These are phyloP conservation scores for Diaporthe sp. DNA, from an alignment of 2,329 filamentous ascomycete species.

Conservation along the genomic window DNA sequence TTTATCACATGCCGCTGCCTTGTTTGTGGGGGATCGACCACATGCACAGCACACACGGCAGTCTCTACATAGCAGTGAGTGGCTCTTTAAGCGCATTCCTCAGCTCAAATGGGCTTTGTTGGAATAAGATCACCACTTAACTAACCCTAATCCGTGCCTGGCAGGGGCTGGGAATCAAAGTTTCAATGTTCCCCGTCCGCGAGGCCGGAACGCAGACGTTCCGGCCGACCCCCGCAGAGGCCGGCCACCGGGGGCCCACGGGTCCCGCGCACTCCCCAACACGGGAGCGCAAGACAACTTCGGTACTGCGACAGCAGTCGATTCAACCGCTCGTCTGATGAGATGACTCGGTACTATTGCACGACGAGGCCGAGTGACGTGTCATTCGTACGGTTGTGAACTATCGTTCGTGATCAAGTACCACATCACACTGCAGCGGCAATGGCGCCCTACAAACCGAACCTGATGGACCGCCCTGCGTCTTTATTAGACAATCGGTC, in stretches of 20 bases:
- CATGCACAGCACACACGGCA: no score
- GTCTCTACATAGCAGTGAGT: not conserved
- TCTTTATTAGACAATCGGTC: not conserved
- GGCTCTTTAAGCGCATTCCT: not conserved
- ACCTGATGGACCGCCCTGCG: not conserved
- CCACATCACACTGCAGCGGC: not conserved
- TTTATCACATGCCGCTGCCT: not conserved
- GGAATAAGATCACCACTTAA: not conserved
- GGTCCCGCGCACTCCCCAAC: constrained; percentile 16
- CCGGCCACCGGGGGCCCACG: constrained; percentile 17
- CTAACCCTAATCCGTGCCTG: not conserved
- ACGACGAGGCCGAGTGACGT: not conserved
- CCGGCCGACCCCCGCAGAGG: constrained; percentile 35
- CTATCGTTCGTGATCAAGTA: not conserved
- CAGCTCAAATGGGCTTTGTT: not conserved
- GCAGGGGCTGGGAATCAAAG: not conserved
- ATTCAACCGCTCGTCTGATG: constrained; percentile 26
- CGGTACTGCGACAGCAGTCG: constrained; percentile 2
- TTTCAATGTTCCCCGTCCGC: constrained; percentile 1
- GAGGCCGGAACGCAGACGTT: constrained; percentile 36
- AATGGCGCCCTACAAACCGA: not conserved
- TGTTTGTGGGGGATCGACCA: not conserved
- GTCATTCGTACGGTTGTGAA: not conserved
- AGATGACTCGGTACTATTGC: not conserved
- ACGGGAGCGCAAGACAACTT: not conserved